These are phyloP conservation scores for Botrytis pseudocinerea DNA, from an alignment of 2,329 filamentous ascomycete genomes.

Conservation along the genomic window DNA sequence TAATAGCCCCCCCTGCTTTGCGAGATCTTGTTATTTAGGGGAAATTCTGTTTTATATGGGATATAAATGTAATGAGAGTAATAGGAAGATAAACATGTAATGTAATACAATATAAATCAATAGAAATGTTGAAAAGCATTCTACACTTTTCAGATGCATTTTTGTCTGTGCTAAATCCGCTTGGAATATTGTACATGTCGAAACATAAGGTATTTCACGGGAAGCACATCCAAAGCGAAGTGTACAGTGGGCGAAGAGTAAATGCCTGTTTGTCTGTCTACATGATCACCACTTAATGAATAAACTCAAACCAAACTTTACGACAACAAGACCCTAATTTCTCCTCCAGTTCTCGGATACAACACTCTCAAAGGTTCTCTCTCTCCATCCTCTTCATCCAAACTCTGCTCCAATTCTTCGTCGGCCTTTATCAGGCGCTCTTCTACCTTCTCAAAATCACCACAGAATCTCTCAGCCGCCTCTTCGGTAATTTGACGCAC, in stretches of 20 bases:
- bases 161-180: background rate
- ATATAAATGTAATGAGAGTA: background rate
- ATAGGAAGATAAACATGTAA: background rate
- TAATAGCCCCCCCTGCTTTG: background rate
- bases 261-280: background rate
- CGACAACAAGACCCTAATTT: slow-evolving; percentile 41
- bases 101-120: background rate
- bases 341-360: slow-evolving; percentile 42
- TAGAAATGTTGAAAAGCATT: background rate
- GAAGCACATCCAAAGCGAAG: background rate
- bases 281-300: background rate
- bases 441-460: slow-evolving; percentile 75
- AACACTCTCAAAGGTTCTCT: slow-evolving; percentile 36
- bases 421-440: slow-evolving; percentile 60
- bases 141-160: background rate
- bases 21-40: background rate
- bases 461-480: slow-evolving; percentile 80
- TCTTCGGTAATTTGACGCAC: slow-evolving; percentile 77
- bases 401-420: slow-evolving; percentile 44
- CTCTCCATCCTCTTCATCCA: slow-evolving; percentile 32
- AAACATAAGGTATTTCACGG: background rate
- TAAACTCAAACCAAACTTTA: slow-evolving; percentile 20
- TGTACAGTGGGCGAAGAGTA: background rate
- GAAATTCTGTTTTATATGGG: background rate
- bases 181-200: background rate